phyloP scores from a whole-genome alignment of 352 stramenopile genomes.

The Hyaloperonospora brassicae region DNA sequence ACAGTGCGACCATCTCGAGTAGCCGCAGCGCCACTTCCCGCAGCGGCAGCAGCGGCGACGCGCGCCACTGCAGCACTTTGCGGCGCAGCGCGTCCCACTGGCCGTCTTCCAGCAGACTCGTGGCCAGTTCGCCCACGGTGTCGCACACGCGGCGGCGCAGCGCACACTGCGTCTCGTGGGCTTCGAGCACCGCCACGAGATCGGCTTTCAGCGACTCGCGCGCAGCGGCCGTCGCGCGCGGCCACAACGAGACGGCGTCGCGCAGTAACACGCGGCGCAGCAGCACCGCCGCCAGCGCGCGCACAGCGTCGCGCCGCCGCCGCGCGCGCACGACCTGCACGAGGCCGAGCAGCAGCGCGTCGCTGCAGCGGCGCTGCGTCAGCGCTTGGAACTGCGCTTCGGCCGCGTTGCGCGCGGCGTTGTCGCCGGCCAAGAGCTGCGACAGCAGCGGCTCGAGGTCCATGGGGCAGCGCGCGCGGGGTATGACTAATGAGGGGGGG shows the following conservation, averaged over 20 bases:
- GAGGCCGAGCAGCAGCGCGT: conserved; percentile 50
- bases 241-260: conserved; percentile 74
- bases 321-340: conserved; percentile 50
- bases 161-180: too few species aligned
- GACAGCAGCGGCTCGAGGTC: conserved; percentile 32
- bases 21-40: conserved; percentile 66
- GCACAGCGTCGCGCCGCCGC: conserved; percentile 49
- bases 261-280: conserved; percentile 67
- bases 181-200: conserved; percentile 53
- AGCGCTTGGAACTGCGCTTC: conserved; percentile 55
- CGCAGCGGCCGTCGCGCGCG: conserved; percentile 38
- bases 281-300: conserved; percentile 63
- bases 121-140: conserved; percentile 74
- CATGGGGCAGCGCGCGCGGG: too few species aligned
- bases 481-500: too few species aligned
- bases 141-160: conserved; percentile 70
- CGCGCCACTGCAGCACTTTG: conserved; percentile 57
- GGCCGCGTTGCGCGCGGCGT: conserved; percentile 55
- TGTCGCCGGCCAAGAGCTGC: conserved; percentile 66
- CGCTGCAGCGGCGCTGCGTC: conserved; percentile 40
- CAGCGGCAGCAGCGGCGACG: conserved; percentile 37
- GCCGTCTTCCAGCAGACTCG: conserved; percentile 68
- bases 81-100: conserved; percentile 72
- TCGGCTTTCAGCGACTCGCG: conserved; percentile 46
- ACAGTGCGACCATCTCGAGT: conserved; percentile 76